Conservation (phyloP, 1,284 basidiomycete genomes). For the Ustilago loliicola region DNA sequence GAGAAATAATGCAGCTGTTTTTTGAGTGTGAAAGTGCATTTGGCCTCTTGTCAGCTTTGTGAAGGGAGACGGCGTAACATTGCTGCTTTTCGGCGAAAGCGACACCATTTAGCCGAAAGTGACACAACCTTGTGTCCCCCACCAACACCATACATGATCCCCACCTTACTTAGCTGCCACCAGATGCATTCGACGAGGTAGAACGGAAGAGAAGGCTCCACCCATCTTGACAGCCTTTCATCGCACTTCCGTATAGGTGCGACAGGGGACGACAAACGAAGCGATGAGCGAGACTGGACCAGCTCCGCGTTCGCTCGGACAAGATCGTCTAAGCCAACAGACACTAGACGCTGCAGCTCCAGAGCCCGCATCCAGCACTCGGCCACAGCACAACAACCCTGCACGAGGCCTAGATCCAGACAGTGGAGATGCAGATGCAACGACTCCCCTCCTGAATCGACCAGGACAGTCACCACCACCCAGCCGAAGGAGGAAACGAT, state of each 20-base stretch:
- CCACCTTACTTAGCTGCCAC: not conserved
- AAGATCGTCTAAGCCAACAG: not conserved
- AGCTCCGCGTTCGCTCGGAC: not conserved
- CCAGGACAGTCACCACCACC: not conserved
- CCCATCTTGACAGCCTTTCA: no score
- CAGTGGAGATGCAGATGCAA: slow-evolving; percentile 8
- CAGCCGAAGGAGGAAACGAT: not conserved
- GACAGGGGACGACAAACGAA: not conserved
- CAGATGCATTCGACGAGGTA: not conserved
- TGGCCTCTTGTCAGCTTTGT: not conserved
- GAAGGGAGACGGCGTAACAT: not conserved
- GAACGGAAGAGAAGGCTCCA: not conserved
- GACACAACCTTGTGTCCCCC: not conserved
- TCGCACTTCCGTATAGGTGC: not conserved
- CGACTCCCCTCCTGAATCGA: slow-evolving; percentile 20
- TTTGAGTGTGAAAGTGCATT: not conserved
- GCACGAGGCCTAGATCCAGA: not conserved
- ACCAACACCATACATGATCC: not conserved
- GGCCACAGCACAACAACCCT: not conserved
- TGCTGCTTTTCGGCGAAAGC: not conserved
- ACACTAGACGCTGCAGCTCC: not conserved
- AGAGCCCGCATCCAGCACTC: not conserved
- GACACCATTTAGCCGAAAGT: not conserved
- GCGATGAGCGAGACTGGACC: not conserved
- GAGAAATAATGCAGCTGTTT: not conserved